Evolutionary conservation across 257 asterid genomes (phyloP), one percentile per base, ranked within the genome.

Genomic region (Ligustrum vulgare): DNA sequence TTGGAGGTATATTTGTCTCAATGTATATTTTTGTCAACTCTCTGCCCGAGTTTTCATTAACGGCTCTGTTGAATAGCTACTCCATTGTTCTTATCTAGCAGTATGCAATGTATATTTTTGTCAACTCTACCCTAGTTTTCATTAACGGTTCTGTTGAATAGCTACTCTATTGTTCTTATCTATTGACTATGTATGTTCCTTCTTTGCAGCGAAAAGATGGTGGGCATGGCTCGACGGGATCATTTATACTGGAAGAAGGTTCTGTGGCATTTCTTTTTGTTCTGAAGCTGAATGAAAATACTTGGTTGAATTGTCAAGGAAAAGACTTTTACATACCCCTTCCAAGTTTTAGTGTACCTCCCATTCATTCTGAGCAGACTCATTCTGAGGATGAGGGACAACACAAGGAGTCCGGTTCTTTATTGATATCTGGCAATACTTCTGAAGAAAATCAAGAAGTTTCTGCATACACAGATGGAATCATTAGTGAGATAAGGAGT

Each of bases 251-350:
- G 88, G 92, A 87, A 75, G 85, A 79, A 78, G 86, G 84, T 47
- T 81, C 77, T 80, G 71, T 81, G 4, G 96, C 89, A 32, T 93
- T 95, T 84, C 82, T 78, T 79, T 95, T 92, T 87, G 99, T 83
- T 81, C 83, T 95, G 87, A 95, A 88, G 87, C 86, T 95, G 82
- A 80, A 87, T 68, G 90, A 89, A 6, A 80, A 82, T 36, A 87
- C 88, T 11, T 95, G 99, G 99, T 79, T 95, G 84, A 87, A 89
- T 84, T 82, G 79, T 81, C 67, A 80, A 31, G 99, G 99, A 37
- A 86, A 87, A 51, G 97, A 95, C 83, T 95, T 95, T 80, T 89
- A 75, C 82, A 72, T 89, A 69, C 97, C 96, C 22, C 78, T 95
- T 23, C 20, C 93, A 79, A 83, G 79, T 72, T 73, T 79, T 28